A percentile compares a stretch with the other conserved stretches of the same genome.
phyloP scores from a whole-genome alignment of 2,329 filamentous ascomycete genomes.

The Colletotrichum sp. region DNA sequence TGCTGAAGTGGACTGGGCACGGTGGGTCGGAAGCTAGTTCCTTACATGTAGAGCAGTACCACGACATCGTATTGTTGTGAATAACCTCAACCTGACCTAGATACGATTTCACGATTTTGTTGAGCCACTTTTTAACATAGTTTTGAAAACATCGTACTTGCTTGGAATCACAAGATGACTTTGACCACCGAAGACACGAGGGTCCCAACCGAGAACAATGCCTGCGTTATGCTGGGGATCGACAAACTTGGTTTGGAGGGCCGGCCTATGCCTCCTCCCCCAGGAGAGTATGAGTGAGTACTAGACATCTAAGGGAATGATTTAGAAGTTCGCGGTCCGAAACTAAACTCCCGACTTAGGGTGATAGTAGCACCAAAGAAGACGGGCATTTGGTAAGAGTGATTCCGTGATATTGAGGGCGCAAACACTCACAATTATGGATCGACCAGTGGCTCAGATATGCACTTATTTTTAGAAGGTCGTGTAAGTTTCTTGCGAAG shows the following conservation, averaged over 20 bases:
- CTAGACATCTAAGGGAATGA: background rate
- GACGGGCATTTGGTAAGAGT: background rate
- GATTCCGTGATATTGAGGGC: background rate
- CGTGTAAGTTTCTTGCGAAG: background rate
- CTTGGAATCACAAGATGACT: background rate
- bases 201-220: background rate
- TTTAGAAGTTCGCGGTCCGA: background rate
- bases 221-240: background rate
- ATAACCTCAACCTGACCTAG: background rate
- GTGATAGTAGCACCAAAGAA: background rate
- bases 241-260: background rate
- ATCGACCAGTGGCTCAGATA: background rate
- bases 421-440: background rate
- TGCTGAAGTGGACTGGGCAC: background rate
- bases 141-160: background rate
- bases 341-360: background rate
- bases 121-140: background rate
- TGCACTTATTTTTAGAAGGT: background rate
- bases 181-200: background rate
- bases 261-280: background rate
- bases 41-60: background rate
- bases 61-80: background rate
- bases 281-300: background rate
- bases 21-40: background rate
- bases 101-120: background rate